Evolutionary conservation across 768 basidiomycete species (phyloP).

Genomic region (Mycena belliarum): DNA sequence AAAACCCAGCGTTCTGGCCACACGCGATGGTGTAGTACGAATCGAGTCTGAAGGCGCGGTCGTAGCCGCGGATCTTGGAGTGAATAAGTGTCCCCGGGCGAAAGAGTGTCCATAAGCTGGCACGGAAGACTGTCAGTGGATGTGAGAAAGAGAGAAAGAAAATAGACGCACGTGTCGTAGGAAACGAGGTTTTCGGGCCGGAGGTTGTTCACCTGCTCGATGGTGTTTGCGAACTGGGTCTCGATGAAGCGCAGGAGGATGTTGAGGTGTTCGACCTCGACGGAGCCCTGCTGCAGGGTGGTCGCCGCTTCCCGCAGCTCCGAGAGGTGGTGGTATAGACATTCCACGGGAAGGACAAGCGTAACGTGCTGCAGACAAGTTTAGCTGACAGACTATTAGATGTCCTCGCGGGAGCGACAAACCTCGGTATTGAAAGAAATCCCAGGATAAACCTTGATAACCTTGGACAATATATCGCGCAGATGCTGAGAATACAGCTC

Average conservation of each 20-base stretch:
- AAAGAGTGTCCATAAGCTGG: constrained; percentile 14
- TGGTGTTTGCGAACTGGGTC: constrained; percentile 12
- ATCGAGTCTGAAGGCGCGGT: constrained; percentile 12
- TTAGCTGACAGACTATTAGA: not conserved
- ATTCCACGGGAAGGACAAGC: constrained; percentile 6
- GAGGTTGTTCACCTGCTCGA: constrained; percentile 16
- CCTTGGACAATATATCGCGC: constrained; percentile 8
- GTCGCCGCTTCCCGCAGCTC: constrained; percentile 11
- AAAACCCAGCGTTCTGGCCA: constrained; percentile 7
- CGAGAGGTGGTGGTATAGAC: constrained; percentile 11
- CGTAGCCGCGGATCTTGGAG: constrained; percentile 17
- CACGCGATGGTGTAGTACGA: constrained; percentile 10
- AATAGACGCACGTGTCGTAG: constrained; percentile 14
- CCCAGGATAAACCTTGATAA: constrained; percentile 1
- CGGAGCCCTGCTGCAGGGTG: constrained; percentile 7
- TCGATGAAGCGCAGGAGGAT: constrained; percentile 14
- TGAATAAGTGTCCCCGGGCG: constrained; percentile 14
- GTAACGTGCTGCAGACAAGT: constrained; percentile 4
- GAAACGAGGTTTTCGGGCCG: constrained; percentile 12
- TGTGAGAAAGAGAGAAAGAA: too few relatives aligned
- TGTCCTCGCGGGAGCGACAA: not conserved
- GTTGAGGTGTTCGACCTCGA: constrained; percentile 9
- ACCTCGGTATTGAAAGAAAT: constrained; percentile 17
- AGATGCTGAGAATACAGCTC: constrained; percentile 14
- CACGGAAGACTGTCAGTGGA: too few relatives aligned